phyloP scores from a whole-genome alignment of 2,329 filamentous ascomycete species.

The Verticillium nonalfalfae region DNA sequence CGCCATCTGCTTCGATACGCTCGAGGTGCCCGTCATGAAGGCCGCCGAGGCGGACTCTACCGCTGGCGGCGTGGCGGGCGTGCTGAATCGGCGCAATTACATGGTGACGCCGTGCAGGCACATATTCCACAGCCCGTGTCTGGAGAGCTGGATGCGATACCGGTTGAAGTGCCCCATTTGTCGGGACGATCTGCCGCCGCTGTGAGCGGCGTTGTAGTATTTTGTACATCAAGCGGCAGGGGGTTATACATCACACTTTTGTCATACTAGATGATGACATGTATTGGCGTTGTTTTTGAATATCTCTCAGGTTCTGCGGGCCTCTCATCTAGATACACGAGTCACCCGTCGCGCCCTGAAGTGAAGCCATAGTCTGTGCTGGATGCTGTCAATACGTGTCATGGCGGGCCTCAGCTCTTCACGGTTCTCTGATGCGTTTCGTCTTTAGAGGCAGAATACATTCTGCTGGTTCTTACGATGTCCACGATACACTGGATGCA shows the following conservation, averaged over 20 bases:
- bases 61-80: conserved; percentile 51
- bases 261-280: no score
- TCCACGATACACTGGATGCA: no score
- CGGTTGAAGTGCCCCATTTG: conserved; percentile 93
- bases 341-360: background rate
- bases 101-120: conserved; percentile 98
- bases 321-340: no score
- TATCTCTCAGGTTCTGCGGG: no score
- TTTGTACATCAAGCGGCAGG: background rate
- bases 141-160: conserved; percentile 96
- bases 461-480: no score
- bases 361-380: background rate
- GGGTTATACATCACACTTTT: no score
- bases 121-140: conserved; percentile 85
- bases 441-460: no score
- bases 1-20: conserved; percentile 86
- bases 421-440: no score
- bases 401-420: no score
- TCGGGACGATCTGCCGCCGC: conserved; percentile 77
- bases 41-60: conserved; percentile 44
- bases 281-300: no score
- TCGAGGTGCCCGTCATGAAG: conserved; percentile 79
- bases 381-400: no score
- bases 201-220: conserved; percentile 36
- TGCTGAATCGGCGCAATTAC: conserved; percentile 76